A percentile compares a stretch with the other conserved stretches of the same genome.
phyloP scores from a whole-genome alignment of 1,284 basidiomycete species.

The Leccinum subrobustum region DNA sequence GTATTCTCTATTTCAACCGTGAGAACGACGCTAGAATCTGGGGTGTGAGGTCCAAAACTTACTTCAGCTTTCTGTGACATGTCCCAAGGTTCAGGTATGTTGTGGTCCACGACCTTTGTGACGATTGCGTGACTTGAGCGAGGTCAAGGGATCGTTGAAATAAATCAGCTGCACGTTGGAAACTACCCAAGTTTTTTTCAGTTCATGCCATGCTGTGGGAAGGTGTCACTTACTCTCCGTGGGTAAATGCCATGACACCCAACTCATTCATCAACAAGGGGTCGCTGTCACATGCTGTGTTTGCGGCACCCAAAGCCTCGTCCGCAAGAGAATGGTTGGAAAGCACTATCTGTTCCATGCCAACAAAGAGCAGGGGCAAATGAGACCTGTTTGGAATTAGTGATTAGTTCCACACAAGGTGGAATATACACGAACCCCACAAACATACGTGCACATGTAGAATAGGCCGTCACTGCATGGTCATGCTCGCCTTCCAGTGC shows the following conservation, averaged over 20 bases:
- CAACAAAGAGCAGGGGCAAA: constrained; percentile 92
- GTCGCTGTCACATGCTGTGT: constrained; percentile 80
- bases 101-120: constrained; percentile 79
- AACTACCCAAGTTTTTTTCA: constrained; percentile 37
- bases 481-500: constrained; percentile 97
- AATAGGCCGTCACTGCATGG: constrained; percentile 97
- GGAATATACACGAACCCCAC: constrained; percentile 63
- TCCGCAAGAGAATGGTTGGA: constrained; percentile 83
- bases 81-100: constrained; percentile 93
- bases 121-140: constrained; percentile 81
- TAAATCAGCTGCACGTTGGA: constrained; percentile 63
- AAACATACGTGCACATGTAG: constrained; percentile 93
- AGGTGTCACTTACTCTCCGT: constrained; percentile 63
- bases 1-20: constrained; percentile 49
- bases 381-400: constrained; percentile 63
- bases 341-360: constrained; percentile 96
- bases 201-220: constrained; percentile 3
- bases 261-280: constrained; percentile 91
- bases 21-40: constrained; percentile 3
- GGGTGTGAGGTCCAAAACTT: constrained; percentile 25
- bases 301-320: constrained; percentile 83
- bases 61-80: constrained; percentile 78
- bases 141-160: constrained; percentile 74
- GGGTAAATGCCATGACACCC: constrained; percentile 90
- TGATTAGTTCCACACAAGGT: background rate